These are phyloP conservation scores for Cytospora piceicola DNA, from an alignment of 2,329 filamentous ascomycete genomes.

Conservation along the genomic window DNA sequence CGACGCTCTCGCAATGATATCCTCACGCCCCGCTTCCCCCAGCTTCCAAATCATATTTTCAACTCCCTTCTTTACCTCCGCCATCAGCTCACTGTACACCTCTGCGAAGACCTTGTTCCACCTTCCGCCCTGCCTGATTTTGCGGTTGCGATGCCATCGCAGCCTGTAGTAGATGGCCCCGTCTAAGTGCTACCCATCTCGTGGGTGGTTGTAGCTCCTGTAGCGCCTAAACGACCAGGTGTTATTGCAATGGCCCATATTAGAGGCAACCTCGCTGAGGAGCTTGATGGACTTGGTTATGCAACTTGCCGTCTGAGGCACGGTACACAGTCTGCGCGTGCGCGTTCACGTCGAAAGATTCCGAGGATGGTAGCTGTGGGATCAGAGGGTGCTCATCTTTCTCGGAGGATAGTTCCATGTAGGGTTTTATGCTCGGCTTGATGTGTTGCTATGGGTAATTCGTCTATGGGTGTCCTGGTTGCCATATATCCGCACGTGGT, in stretches of 20 bases:
- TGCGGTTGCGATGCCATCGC: neutral
- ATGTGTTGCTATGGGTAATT: too few species aligned
- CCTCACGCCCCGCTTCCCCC: neutral
- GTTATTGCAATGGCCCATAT: neutral
- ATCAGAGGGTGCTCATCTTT: too few species aligned
- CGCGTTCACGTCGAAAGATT: neutral
- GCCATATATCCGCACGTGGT: too few species aligned
- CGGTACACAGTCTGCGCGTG: neutral
- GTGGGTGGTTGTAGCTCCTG: neutral
- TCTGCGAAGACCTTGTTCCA: too few species aligned
- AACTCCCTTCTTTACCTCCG: too few species aligned
- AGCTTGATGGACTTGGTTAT: neutral
- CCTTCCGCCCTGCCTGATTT: neutral
- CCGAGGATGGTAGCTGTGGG: too few species aligned
- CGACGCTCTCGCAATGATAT: too few species aligned
- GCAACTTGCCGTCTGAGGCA: neutral
- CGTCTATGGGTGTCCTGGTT: too few species aligned
- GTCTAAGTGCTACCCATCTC: neutral
- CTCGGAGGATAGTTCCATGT: too few species aligned
- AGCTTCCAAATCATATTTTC: too few species aligned
- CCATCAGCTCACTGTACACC: too few species aligned
- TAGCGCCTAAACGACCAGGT: neutral
- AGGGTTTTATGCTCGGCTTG: too few species aligned
- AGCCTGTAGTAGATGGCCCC: neutral
- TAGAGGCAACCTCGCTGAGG: neutral